Conservation (phyloP, 768 basidiomycete genomes). For the Boletus patriciae region DNA sequence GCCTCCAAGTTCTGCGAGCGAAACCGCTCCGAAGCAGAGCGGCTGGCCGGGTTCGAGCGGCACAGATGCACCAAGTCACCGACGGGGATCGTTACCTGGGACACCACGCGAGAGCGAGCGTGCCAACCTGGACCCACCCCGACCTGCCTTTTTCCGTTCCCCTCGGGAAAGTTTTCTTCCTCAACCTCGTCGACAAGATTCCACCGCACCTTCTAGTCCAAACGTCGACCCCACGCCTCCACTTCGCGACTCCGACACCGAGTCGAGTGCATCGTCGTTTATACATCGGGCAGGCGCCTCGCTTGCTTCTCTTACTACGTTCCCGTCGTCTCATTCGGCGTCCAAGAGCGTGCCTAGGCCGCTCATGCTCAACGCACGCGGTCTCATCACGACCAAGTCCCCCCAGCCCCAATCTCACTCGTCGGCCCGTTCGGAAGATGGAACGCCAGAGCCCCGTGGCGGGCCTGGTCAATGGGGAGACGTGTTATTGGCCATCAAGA, state of each 20-base stretch:
- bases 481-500: slow-evolving; percentile 38
- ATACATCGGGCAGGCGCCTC: slow-evolving; percentile 40
- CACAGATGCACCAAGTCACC: slow-evolving; percentile 14
- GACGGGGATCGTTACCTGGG: slow-evolving; percentile 43
- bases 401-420: slow-evolving; percentile 20
- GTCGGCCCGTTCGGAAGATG: slow-evolving; percentile 37
- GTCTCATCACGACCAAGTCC: slow-evolving; percentile 37
- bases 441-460: slow-evolving; percentile 33
- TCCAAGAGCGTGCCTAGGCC: slow-evolving; percentile 64
- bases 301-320: slow-evolving; percentile 45
- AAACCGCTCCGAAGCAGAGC: slow-evolving; percentile 14
- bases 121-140: slow-evolving; percentile 48
- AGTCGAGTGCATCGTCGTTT: slow-evolving; percentile 25
- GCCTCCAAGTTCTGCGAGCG: slow-evolving; percentile 25
- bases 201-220: slow-evolving; percentile 36
- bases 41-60: slow-evolving; percentile 14
- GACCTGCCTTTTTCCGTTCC: slow-evolving; percentile 57
- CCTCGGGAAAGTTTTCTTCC: slow-evolving; percentile 57
- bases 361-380: slow-evolving; percentile 58
- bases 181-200: slow-evolving; percentile 29
- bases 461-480: slow-evolving; percentile 47
- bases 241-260: slow-evolving; percentile 24
- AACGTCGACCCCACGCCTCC: slow-evolving; percentile 7
- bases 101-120: slow-evolving; percentile 37
- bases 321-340: slow-evolving; percentile 34